phyloP scores from a whole-genome alignment of 202 grass and related monocot genomes.

The Setaria italica region DNA sequence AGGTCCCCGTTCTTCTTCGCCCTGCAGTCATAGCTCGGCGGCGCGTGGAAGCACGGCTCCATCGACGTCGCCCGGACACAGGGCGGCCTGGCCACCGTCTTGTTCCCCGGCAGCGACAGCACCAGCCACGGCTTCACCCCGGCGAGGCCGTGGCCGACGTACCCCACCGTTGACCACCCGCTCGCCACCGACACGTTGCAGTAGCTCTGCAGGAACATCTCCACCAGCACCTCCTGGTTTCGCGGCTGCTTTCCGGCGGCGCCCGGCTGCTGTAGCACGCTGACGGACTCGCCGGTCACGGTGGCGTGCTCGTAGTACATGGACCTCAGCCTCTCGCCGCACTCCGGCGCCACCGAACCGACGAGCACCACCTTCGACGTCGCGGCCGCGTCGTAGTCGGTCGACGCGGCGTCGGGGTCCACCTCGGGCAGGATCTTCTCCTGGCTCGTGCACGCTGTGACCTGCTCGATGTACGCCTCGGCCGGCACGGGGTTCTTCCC shows the following conservation, averaged over 20 bases:
- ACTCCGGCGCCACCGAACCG: slow-evolving; percentile 44
- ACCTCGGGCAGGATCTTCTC: slow-evolving; percentile 63
- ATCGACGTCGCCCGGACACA: slow-evolving; percentile 62
- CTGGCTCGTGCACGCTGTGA: slow-evolving; percentile 49
- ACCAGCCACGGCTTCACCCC: slow-evolving; percentile 63
- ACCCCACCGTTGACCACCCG: slow-evolving; percentile 63
- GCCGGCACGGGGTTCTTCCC: slow-evolving; percentile 26
- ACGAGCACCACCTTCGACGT: slow-evolving; percentile 61
- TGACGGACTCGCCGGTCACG: slow-evolving; percentile 49
- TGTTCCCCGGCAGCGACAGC: slow-evolving; percentile 36
- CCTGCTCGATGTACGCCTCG: slow-evolving; percentile 50
- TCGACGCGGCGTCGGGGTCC: slow-evolving; percentile 18
- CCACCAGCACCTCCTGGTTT: slow-evolving; percentile 56
- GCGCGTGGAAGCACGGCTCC: slow-evolving; percentile 73
- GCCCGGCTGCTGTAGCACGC: slow-evolving; percentile 46
- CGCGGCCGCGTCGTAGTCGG: not conserved
- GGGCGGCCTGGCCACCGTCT: slow-evolving; percentile 32
- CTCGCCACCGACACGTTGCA: slow-evolving; percentile 63
- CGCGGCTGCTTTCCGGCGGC: slow-evolving; percentile 39
- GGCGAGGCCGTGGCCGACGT: slow-evolving; percentile 65
- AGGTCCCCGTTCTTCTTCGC: slow-evolving; percentile 53
- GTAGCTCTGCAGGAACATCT: slow-evolving; percentile 81
- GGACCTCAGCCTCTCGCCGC: slow-evolving; percentile 55
- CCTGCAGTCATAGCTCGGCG: slow-evolving; percentile 62
- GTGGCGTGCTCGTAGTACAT: slow-evolving; percentile 61